phyloP scores from a whole-genome alignment of 108 stramenopile species.

The Conticribra weissflogii region DNA sequence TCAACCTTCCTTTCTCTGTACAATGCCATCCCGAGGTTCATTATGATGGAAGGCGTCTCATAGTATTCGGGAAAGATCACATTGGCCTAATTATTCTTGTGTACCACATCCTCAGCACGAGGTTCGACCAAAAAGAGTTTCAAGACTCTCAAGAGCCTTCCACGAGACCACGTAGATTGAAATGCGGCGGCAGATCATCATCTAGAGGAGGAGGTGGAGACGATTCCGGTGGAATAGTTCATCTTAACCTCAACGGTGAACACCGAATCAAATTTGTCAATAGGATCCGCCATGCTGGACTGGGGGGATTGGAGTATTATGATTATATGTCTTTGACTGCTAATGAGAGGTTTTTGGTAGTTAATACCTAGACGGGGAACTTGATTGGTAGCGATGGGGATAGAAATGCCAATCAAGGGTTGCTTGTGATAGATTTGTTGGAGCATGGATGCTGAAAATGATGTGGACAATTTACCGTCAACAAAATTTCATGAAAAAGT shows the following conservation, averaged over 20 bases:
- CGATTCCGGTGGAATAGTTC: conserved; percentile 48
- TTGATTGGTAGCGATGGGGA: conserved; percentile 45
- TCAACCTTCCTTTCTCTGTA: conserved; percentile 61
- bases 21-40: conserved; percentile 53
- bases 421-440: conserved; percentile 68
- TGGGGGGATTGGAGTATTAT: conserved; percentile 61
- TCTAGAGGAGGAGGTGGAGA: conserved; percentile 24
- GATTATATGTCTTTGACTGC: conserved; percentile 63
- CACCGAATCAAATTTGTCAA: conserved; percentile 50
- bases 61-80: conserved; percentile 77
- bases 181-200: neutral
- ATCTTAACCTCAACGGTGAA: conserved; percentile 18
- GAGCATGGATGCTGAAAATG: conserved; percentile 17
- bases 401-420: conserved; percentile 51
- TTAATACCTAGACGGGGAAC: conserved; percentile 74
- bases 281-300: conserved; percentile 63
- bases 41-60: conserved; percentile 63
- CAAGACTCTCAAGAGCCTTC: conserved; percentile 3
- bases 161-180: conserved; percentile 10
- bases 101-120: conserved; percentile 55
- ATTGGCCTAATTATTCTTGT: conserved; percentile 66
- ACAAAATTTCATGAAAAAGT: no score
- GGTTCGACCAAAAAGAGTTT: conserved; percentile 39
- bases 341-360: conserved; percentile 70
- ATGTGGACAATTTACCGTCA: conserved; percentile 3